Evolutionary conservation across 805 yeast species (phyloP), one percentile per base, ranked within the genome.

Genomic region (Candida taoyuanica): DNA sequence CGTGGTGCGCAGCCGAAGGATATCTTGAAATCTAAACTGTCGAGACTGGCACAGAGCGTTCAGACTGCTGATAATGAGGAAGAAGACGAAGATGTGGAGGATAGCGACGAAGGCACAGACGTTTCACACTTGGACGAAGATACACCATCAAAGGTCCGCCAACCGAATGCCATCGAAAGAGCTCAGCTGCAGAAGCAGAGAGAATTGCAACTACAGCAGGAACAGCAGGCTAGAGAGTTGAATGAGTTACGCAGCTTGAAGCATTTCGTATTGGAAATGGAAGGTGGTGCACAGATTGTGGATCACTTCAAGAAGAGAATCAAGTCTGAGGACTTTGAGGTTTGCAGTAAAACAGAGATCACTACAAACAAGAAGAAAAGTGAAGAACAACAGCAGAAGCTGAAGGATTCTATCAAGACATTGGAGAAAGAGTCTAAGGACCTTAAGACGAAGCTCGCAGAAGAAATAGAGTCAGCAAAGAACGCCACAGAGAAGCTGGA

Each of bases 1-100:
- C 7, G 11, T n/a, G 36, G 37, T 8, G 33, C 33, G 2, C 55
- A 55, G 27, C 60, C 58, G 12, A 55, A 42, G 31, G 59, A 55
- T 25, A 35, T 53, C 7, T 29, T 55, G 35, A 52, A 47, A 20
- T 49, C 60, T 1, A 53, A 43, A 18, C 46, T 53, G 15, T 49
- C 58, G 5, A 44, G 33, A 13, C 46, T 55, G 37, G 44, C 51
- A 7, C 47, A 46, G 31, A 34, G 39, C 4, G 51, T 42, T 1
- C 46, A 45, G 13, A 26, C 23, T 8, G 43, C 31, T 7, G 39
- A 36, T n/a, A 42, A 37, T 7, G 47, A 37, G 11, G 34, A 35
- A 9, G 33, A 33, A 3, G 19, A 7, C 20, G 39, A 29, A 15
- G 16, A 18, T 12, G 30, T 15, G 5, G 16, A 18, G n/a, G 39